Evolutionary conservation across 345 rosid genomes (phyloP), one percentile per base, ranked within the genome.

Genomic region (Eucalyptus regnans): DNA sequence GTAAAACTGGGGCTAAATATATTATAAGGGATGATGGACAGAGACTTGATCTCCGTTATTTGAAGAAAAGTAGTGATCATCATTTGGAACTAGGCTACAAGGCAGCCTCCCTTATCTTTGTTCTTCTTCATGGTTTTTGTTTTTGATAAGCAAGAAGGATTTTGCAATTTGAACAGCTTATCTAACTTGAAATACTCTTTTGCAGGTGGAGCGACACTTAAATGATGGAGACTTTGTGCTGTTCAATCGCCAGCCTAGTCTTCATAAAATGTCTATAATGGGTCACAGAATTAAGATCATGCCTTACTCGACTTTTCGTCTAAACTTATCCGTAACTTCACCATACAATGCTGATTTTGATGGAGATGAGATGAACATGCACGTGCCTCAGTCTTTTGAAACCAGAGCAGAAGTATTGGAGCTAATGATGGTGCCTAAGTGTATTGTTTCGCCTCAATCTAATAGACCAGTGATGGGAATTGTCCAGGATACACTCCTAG

Each of bases 331-430:
- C 49, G 99, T 97, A 64, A 97, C 99, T 51, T 96, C 99, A 48
- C 99, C 99, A 25, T 97, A 97, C 91, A 97, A 97, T 95, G 99
- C 99, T 92, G 99, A 96, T 93, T 97, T 97, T 94, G 99, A 97
- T 91, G 99, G 99, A 88, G 99, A 97, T 94, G 99, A 97, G 94
- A 97, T 97, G 99, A 97, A 97, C 89, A 97, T 97, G 99, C 99
- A 96, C 86, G 99, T 96, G 48, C 99, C 99, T 50, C 99, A 97
- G 86, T 97, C 97, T 90, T 97, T 94, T 83, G 99, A 97, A 95
- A 96, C 99, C 84, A 94, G 99, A 93, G 99, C 99, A 7, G 99
- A 97, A 92, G 99, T 97, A 12, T 88, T 96, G 90, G 99, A 97
- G 93, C 94, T 97, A 88, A 97, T 97, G 99, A 96, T 97, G 99